A percentile compares a stretch with the other conserved stretches of the same genome.
Conservation (phyloP, 2,329 filamentous ascomycete genomes). For the Aspergillus ochraceoroseus region DNA sequence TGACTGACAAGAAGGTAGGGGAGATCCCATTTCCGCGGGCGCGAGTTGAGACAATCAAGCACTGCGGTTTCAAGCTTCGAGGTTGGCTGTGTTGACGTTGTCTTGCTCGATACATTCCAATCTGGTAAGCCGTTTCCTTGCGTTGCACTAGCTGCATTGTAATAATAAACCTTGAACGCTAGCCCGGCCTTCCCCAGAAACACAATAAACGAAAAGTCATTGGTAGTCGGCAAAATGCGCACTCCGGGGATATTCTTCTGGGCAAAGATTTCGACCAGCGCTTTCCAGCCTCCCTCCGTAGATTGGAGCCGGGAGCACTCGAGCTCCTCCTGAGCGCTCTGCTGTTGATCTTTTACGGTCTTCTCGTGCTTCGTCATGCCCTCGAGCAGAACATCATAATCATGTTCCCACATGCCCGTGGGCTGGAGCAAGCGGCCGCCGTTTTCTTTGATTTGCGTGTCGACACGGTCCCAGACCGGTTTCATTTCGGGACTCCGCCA, state of each 20-base stretch:
- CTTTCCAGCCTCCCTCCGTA: constrained; percentile 32
- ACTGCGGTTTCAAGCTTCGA: constrained; percentile 37
- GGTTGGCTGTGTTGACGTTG: constrained; percentile 21
- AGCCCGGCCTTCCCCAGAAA: constrained; percentile 34
- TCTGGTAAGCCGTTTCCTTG: constrained; percentile 22
- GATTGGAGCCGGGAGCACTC: constrained; percentile 28
- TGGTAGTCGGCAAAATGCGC: constrained; percentile 25
- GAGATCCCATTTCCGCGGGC: constrained; percentile 39
- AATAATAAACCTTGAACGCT: constrained; percentile 35
- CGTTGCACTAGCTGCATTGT: constrained; percentile 20
- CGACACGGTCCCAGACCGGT: constrained; percentile 37
- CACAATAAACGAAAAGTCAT: constrained; percentile 26
- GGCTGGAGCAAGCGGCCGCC: constrained; percentile 37
- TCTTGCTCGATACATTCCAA: constrained; percentile 35
- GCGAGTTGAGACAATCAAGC: constrained; percentile 33
- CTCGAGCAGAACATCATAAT: constrained; percentile 38
- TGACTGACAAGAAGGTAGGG: constrained; percentile 37
- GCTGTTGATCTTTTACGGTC: constrained; percentile 24
- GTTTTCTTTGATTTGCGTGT: constrained; percentile 35
- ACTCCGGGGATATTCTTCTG: constrained; percentile 28
- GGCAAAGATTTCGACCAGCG: constrained; percentile 31
- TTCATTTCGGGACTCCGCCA: constrained; percentile 42
- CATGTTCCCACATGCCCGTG: constrained; percentile 38
- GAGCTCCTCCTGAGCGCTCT: constrained; percentile 27
- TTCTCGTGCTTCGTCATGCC: constrained; percentile 30